Evolutionary conservation across 2,329 filamentous ascomycete genomes (phyloP), one percentile per base, ranked within the genome.

Genomic region (Alternaria alternata): DNA sequence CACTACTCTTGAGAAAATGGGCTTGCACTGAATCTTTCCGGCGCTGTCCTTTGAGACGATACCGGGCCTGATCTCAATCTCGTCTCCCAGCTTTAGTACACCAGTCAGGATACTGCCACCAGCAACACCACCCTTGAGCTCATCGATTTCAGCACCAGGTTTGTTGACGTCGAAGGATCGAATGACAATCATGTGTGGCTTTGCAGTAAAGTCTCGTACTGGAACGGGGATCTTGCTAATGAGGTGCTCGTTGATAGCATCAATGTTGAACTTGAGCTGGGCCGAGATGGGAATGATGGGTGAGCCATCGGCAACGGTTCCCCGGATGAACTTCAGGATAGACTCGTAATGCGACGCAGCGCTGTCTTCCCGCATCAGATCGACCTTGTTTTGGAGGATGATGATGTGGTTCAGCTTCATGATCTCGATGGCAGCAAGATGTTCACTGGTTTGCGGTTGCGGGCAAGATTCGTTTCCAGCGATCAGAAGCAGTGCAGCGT

Each of bases 391-490:
- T 83, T 99, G 95, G 61, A 99, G 88, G 76, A 99, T 98, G 80
- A 99, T 97, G 82, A 99, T 97, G 84, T 99, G 96, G 81, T 96
- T 93, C 67, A 99, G 88, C 87, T 99, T 99, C 95, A 99, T 99
- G 79, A 99, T 99, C 82, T 99, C 95, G 78, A 99, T 98, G 68
- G 95, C 95, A 69, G 95, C 95, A 84, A 99, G 86, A 86, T 99
- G 95, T 84, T 99, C 95, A 24, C 94, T 97, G 18, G 95, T 99
- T 83, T 99, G 95, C 51, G 95, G 95, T 82, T 99, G 95, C 34
- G 95, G 95, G 84, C 95, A 98, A 53, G 92, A 89, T 90, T 99
- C 95, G 84, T 99, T 99, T 79, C 95, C 95, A 64, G 95, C 95
- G 78, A 99, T 97, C 55, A 99, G 87, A 57, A 99, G 88, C 62